Evolutionary conservation across 2,329 filamentous ascomycete genomes (phyloP).

Genomic region (Fusarium sp.): DNA sequence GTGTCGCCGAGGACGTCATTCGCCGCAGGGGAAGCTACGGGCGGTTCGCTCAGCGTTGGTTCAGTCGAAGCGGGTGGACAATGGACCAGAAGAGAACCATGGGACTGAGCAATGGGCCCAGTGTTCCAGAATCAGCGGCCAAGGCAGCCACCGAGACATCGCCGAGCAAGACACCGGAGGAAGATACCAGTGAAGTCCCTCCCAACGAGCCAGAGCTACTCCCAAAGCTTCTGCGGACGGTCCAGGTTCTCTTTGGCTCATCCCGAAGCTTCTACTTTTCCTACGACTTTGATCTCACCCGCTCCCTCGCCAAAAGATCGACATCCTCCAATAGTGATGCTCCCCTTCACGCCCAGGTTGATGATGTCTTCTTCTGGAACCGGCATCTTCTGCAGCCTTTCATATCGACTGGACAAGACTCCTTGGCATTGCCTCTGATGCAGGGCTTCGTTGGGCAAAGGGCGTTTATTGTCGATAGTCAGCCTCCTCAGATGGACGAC

Average conservation of each 20-base stretch:
- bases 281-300: slow-evolving; percentile 93
- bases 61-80: slow-evolving; percentile 87
- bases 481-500: slow-evolving; percentile 70
- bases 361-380: slow-evolving; percentile 94
- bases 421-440: slow-evolving; percentile 84
- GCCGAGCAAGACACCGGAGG: slow-evolving; percentile 56
- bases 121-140: slow-evolving; percentile 33
- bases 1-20: slow-evolving; percentile 91
- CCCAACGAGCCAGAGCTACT: slow-evolving; percentile 68
- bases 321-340: slow-evolving; percentile 41
- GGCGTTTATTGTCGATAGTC: slow-evolving; percentile 80
- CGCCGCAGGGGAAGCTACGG: slow-evolving; percentile 87
- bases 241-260: slow-evolving; percentile 86
- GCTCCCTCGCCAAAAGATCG: slow-evolving; percentile 64
- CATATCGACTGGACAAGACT: slow-evolving; percentile 79
- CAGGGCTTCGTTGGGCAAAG: slow-evolving; percentile 95
- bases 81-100: slow-evolving; percentile 78
- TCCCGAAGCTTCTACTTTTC: slow-evolving; percentile 94
- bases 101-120: slow-evolving; percentile 71
- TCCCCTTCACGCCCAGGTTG: slow-evolving; percentile 80
- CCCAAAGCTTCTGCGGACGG: slow-evolving; percentile 87
- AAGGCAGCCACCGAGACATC: slow-evolving; percentile 33
- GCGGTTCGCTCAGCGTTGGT: slow-evolving; percentile 91
- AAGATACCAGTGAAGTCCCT: slow-evolving; percentile 50
- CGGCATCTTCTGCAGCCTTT: slow-evolving; percentile 81